A percentile compares a stretch with the other conserved stretches of the same genome.
phyloP scores from a whole-genome alignment of 805 yeast species.

The Pichia paraexigua region DNA sequence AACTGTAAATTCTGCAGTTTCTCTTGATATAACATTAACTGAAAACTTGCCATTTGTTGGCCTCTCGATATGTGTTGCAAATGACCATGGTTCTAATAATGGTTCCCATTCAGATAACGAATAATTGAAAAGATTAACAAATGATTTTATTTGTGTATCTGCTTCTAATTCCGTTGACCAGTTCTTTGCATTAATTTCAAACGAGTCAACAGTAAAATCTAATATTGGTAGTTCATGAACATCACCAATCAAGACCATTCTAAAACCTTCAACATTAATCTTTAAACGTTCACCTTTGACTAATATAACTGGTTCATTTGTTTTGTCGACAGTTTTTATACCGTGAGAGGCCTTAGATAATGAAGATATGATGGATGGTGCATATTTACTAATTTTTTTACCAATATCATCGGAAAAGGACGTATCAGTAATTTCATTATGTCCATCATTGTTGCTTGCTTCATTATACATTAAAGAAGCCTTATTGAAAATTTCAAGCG shows the following conservation, averaged over 20 bases:
- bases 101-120: constrained; percentile 95
- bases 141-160: constrained; percentile 54
- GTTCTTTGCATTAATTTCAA: constrained; percentile 58
- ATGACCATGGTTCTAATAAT: constrained; percentile 77
- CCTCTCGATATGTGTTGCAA: constrained; percentile 61
- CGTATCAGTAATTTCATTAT: constrained; percentile 6
- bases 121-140: constrained; percentile 75
- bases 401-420: constrained; percentile 57
- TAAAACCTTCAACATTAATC: constrained; percentile 63
- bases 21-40: constrained; percentile 67
- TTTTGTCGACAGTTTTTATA: constrained; percentile 1
- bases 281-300: constrained; percentile 62
- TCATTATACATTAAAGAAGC: constrained; percentile 50
- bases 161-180: constrained; percentile 85
- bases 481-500: constrained; percentile 60
- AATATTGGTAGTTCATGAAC: constrained; percentile 84
- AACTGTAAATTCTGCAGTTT: constrained; percentile 69
- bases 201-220: constrained; percentile 67
- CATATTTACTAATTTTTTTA: constrained; percentile 51
- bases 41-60: constrained; percentile 37
- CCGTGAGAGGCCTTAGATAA: constrained; percentile 31
- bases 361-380: constrained; percentile 56
- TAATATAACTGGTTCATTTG: constrained; percentile 31
- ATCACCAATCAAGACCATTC: constrained; percentile 82
- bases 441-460: constrained; percentile 7